Evolutionary conservation across 2,329 filamentous ascomycete genomes (phyloP).

Genomic region (Fusarium caatingaense): DNA sequence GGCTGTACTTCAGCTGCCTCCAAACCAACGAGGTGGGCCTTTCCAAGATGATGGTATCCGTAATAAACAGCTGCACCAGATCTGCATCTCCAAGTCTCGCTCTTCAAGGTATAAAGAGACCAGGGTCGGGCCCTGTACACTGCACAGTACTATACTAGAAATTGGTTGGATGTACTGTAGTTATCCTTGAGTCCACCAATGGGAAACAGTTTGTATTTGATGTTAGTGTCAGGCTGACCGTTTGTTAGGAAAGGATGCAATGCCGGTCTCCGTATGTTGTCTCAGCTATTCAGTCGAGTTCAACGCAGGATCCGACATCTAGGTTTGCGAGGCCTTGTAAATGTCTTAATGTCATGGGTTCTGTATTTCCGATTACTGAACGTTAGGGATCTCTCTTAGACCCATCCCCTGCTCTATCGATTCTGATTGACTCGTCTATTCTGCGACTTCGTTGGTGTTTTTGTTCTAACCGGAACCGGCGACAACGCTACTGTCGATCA

Average conservation of each 20-base stretch:
- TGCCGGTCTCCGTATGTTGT: slow-evolving; percentile 7
- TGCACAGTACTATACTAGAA: not conserved
- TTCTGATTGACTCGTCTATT: slow-evolving; percentile 23
- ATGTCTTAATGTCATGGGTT: slow-evolving; percentile 15
- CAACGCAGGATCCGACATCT: slow-evolving; percentile 7
- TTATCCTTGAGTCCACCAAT: slow-evolving; percentile 15
- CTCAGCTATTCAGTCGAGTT: slow-evolving; percentile 7
- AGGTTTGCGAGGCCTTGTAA: slow-evolving; percentile 6
- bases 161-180: not conserved
- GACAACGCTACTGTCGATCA: slow-evolving; percentile 46
- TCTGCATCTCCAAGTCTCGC: slow-evolving; percentile 17
- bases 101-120: slow-evolving; percentile 4
- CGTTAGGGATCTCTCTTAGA: slow-evolving; percentile 14
- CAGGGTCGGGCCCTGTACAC: not conserved
- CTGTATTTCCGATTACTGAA: slow-evolving; percentile 30
- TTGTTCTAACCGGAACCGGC: slow-evolving; percentile 32
- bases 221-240: not conserved
- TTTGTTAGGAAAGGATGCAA: not conserved
- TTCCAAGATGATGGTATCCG: slow-evolving; percentile 5
- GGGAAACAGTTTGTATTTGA: not conserved
- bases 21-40: slow-evolving; percentile 16
- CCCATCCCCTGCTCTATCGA: slow-evolving; percentile 5
- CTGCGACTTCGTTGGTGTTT: slow-evolving; percentile 7
- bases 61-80: slow-evolving; percentile 20
- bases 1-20: slow-evolving; percentile 10